Evolutionary conservation across 176 grass and related monocot species (phyloP).

Genomic region (Cenchrus americanus): DNA sequence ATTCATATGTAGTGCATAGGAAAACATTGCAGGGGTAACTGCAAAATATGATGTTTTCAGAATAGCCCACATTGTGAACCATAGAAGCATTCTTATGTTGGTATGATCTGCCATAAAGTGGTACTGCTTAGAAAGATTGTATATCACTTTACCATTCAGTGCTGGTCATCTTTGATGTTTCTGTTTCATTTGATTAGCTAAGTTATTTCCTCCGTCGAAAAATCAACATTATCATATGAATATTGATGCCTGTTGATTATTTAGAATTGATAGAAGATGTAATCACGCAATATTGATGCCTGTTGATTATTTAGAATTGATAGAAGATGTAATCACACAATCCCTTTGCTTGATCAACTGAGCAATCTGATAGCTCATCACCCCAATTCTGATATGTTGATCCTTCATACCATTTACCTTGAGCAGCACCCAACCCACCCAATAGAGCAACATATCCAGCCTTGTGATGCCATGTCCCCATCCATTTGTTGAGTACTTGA

Average conservation of each 20-base stretch:
- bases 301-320: not conserved
- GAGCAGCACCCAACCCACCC: not conserved
- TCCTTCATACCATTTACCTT: not conserved
- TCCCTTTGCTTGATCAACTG: not conserved
- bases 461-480: not conserved
- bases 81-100: conserved; percentile 1
- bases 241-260: not conserved
- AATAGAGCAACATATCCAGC: not conserved
- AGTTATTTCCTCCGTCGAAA: not conserved
- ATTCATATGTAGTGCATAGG: conserved; percentile 7
- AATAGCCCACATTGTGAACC: conserved; percentile 10
- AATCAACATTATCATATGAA: not conserved
- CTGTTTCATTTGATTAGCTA: conserved; percentile 6
- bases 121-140: not conserved
- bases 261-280: not conserved
- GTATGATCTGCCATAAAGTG: conserved; percentile 10
- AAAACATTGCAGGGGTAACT: not conserved
- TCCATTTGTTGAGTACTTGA: not conserved
- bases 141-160: not conserved
- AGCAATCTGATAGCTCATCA: not conserved
- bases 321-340: too few relatives aligned
- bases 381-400: not conserved
- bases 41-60: conserved; percentile 21
- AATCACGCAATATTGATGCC: not conserved
- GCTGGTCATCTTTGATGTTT: not conserved